Base-by-base conservation (phyloP, 306 rosid species). In the Citrullus amarus region DNA sequence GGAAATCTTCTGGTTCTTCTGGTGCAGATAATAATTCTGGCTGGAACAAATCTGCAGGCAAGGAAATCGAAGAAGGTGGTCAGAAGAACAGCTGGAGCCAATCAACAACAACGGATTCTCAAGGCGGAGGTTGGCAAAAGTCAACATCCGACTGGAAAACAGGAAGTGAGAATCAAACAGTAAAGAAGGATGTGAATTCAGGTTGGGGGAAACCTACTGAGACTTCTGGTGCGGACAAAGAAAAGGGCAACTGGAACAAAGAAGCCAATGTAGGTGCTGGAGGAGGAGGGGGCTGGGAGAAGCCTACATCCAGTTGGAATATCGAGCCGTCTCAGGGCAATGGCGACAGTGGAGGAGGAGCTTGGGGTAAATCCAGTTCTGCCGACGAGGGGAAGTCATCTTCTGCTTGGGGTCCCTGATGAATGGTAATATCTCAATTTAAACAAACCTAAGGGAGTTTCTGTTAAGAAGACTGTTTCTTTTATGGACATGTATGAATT, bases 171-270 rank as follows among this genome's bases (percentile, higher is more conserved):
- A 77, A 79, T 18, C 28, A 76, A 81, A 5, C 75, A 69, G 4
- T 14, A 14, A 69, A 12, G 38, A 43, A 44, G 11, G 74, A 41
- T 41, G 50, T 11, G 30, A 68, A 9, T 78, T 10, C 28, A 10
- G 81, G 86, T 61, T 83, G 86, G 85, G 67, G 59, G 18, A 81
- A 79, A 54, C 75, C 67, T 80, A 20, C 79, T 13, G 86, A 81
- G 66, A 54, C 81, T 72, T 83, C 83, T 32, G 59, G 22, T 20
- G 83, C 4, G 59, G 44, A 72, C 61, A 48, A 70, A 18, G 76
- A 22, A 44, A 20, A 38, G 48, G 12, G 72, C 72, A 68, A 12
- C 39, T 20, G 36, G 56, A 70, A 50, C 57, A 12, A 70, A 43
- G 76, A 25, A 50, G 44, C 77, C 77, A 71, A 46, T 30, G 43